These are phyloP conservation scores for Fusarium transvaalense DNA, from an alignment of 2,329 filamentous ascomycete genomes.

Conservation along the genomic window DNA sequence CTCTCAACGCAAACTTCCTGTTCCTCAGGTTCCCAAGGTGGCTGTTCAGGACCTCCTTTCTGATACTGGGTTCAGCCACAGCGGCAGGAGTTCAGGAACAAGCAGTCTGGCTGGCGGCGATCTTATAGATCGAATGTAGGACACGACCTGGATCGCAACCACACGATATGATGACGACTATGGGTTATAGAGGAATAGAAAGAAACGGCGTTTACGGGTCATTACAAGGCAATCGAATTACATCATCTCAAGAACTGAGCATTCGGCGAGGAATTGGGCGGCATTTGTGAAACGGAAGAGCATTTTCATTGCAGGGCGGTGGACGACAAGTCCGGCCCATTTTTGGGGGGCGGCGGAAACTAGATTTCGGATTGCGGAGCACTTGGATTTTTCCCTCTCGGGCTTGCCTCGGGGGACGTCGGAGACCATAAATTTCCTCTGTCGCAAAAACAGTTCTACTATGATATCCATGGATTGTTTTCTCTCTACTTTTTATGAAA, in stretches of 20 bases:
- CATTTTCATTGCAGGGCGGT: conserved; percentile 39
- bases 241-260: conserved; percentile 43
- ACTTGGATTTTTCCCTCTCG: conserved; percentile 50
- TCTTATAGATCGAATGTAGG: conserved; percentile 68
- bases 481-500: conserved; percentile 30
- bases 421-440: conserved; percentile 39
- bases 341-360: conserved; percentile 42
- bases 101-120: conserved; percentile 83
- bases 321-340: conserved; percentile 23
- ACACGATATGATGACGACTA: conserved; percentile 56
- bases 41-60: conserved; percentile 87
- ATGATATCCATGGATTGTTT: conserved; percentile 37
- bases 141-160: conserved; percentile 45
- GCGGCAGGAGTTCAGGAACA: conserved; percentile 80
- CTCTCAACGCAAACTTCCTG: conserved; percentile 88
- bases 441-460: conserved; percentile 45
- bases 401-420: conserved; percentile 48
- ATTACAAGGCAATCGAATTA: conserved; percentile 47
- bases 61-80: conserved; percentile 74
- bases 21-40: conserved; percentile 91
- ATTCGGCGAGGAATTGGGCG: conserved; percentile 45
- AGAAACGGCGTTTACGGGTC: conserved; percentile 55
- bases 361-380: conserved; percentile 49
- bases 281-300: conserved; percentile 43
- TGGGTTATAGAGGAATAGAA: conserved; percentile 57